Percentiles rank a stretch among this genome's conserved stretches.
phyloP scores from a whole-genome alignment of 2,329 filamentous ascomycete species.

The Cordyceps farinosa region DNA sequence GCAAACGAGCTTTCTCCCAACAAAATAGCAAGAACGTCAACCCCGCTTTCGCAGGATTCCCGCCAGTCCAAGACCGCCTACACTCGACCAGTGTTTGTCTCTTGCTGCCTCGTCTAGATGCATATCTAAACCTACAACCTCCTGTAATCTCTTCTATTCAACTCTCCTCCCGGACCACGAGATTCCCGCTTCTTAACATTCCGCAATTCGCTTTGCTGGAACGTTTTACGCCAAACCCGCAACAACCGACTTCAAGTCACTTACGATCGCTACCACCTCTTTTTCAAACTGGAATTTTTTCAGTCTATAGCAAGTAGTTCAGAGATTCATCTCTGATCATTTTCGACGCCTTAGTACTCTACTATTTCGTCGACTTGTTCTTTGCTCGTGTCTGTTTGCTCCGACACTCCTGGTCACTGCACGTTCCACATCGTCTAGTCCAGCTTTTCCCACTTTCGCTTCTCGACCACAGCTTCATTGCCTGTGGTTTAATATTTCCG shows the following conservation, averaged over 20 bases:
- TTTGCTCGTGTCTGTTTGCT: neutral
- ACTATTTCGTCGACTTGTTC: neutral
- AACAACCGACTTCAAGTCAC: slow-evolving; percentile 21
- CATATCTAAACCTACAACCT: slow-evolving; percentile 7
- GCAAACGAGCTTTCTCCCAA: neutral
- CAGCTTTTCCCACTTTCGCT: slow-evolving; percentile 36
- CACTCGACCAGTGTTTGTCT: slow-evolving; percentile 2
- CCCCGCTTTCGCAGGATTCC: neutral
- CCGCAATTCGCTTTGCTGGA: slow-evolving; percentile 14
- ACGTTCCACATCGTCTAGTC: neutral
- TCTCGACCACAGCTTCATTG: slow-evolving; percentile 29
- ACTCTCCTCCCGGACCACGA: neutral
- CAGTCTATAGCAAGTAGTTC: slow-evolving; percentile 2
- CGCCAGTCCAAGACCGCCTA: neutral
- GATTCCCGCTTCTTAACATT: neutral
- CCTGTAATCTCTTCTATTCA: neutral
- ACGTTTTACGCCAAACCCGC: neutral
- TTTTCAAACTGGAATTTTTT: slow-evolving; percentile 16
- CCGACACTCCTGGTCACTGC: neutral
- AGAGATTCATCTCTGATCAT: neutral
- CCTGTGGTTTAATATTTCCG: slow-evolving; percentile 27
- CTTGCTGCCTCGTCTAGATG: slow-evolving; percentile 7
- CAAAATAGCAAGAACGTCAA: neutral
- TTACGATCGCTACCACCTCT: slow-evolving; percentile 36
- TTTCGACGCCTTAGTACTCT: neutral